phyloP scores from a whole-genome alignment of 495 filamentous ascomycete species.

The Xylaria intraflava region DNA sequence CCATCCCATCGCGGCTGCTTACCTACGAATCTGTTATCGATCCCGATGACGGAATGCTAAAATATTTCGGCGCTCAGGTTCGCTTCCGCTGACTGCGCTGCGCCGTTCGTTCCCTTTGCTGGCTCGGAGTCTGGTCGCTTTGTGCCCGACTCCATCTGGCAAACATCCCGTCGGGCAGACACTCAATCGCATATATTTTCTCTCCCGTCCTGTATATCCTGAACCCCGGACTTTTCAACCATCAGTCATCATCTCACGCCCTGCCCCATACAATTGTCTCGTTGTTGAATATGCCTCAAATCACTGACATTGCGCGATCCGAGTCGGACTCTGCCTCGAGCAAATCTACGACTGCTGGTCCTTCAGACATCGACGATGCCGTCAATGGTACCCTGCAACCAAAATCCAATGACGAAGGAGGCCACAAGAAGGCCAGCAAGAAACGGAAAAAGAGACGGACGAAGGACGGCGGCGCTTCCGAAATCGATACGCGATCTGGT shows the following conservation, averaged over 20 bases:
- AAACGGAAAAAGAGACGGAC: conserved; percentile 21
- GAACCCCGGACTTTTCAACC: no score
- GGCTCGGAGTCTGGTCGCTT: no score
- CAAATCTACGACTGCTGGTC: conserved; percentile 10
- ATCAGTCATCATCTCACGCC: no score
- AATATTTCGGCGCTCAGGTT: conserved; percentile 2
- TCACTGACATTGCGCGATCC: conserved; percentile 9
- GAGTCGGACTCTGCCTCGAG: conserved; percentile 3
- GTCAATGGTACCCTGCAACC: conserved; percentile 18
- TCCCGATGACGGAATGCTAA: not conserved
- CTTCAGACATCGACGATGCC: conserved; percentile 19
- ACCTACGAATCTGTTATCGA: conserved; percentile 3
- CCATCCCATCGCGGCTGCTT: no score
- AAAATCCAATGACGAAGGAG: conserved; percentile 6
- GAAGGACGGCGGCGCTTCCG: conserved; percentile 23
- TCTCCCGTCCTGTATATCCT: no score
- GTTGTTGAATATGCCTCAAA: conserved; percentile 24
- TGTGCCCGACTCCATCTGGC: no score
- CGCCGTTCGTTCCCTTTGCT: no score
- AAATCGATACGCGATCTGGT: conserved; percentile 20
- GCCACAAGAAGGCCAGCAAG: conserved; percentile 15
- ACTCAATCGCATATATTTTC: no score
- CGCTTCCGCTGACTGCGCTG: conserved; percentile 1
- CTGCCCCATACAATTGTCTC: not conserved
- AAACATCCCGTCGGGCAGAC: no score